These are phyloP conservation scores for Kodamaea sp. DNA, from an alignment of 1,139 yeast species.

Conservation along the genomic window DNA sequence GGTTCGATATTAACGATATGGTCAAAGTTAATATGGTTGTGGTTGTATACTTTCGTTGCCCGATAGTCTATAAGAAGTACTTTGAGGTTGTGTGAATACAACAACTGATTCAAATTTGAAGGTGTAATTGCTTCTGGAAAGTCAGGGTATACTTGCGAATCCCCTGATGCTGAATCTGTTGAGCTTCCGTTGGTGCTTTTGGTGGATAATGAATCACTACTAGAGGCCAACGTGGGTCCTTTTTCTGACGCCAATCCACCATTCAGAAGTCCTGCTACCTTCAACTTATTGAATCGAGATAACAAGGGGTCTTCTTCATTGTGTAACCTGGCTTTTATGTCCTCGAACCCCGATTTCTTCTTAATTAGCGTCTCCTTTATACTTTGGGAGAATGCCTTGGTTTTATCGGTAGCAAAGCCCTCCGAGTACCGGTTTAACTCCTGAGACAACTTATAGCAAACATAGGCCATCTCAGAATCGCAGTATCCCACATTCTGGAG, in stretches of 20 bases:
- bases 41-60: constrained; percentile 55
- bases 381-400: constrained; percentile 20
- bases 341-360: constrained; percentile 16
- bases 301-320: constrained; percentile 15
- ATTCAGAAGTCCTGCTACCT: too few species aligned
- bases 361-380: constrained; percentile 26
- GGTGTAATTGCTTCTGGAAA: constrained; percentile 27
- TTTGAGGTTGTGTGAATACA: constrained; percentile 11
- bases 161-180: constrained; percentile 17
- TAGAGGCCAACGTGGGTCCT: background rate
- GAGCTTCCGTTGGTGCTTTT: background rate
- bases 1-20: constrained; percentile 77
- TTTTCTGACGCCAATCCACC: too few species aligned
- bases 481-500: constrained; percentile 32
- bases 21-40: constrained; percentile 56
- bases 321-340: constrained; percentile 4
- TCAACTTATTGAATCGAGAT: constrained; percentile 16
- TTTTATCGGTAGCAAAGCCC: constrained; percentile 14
- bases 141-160: background rate
- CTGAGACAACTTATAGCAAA: constrained; percentile 23
- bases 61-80: constrained; percentile 68
- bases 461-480: constrained; percentile 41
- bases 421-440: constrained; percentile 18
- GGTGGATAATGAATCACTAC: background rate
- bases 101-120: constrained; percentile 21